Conservation (phyloP, 225 moss, liverwort and hornwort genomes). For the Physcomitrium patens region DNA sequence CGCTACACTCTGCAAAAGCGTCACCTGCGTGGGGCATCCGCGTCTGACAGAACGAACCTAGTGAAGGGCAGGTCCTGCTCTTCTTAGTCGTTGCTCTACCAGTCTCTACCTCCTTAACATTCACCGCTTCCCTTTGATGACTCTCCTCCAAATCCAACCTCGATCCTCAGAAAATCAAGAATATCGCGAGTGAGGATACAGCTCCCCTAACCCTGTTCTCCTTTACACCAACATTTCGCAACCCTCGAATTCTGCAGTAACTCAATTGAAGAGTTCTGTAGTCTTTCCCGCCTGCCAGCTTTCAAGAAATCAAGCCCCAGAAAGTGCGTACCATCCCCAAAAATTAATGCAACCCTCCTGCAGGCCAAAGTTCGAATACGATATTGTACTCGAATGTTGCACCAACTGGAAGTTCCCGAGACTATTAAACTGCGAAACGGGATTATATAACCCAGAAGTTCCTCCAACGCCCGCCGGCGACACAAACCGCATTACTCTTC, state of each 20-base stretch:
- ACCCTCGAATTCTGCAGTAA: background rate
- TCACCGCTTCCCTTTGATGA: background rate
- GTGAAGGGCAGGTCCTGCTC: background rate
- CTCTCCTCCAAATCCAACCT: background rate
- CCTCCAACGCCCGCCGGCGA: background rate
- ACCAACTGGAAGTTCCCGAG: background rate
- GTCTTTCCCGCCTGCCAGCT: background rate
- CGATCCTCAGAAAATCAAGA: constrained; percentile 5
- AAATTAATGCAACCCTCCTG: background rate
- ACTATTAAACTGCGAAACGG: background rate
- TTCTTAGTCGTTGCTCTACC: background rate
- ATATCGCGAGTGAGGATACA: background rate
- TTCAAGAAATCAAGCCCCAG: background rate
- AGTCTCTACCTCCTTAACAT: background rate
- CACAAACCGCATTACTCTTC: background rate
- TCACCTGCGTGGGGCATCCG: constrained; percentile 63
- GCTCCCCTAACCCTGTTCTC: background rate
- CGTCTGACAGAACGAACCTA: constrained; percentile 20
- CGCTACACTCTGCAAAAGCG: constrained; percentile 51
- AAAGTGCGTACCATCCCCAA: background rate
- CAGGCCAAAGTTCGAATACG: background rate
- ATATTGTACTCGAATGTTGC: background rate
- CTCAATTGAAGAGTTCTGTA: background rate
- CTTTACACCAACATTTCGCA: background rate
- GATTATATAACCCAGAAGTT: background rate